phyloP scores from a whole-genome alignment of 371 early-diverging fungal species.

The Mucor sp. region DNA sequence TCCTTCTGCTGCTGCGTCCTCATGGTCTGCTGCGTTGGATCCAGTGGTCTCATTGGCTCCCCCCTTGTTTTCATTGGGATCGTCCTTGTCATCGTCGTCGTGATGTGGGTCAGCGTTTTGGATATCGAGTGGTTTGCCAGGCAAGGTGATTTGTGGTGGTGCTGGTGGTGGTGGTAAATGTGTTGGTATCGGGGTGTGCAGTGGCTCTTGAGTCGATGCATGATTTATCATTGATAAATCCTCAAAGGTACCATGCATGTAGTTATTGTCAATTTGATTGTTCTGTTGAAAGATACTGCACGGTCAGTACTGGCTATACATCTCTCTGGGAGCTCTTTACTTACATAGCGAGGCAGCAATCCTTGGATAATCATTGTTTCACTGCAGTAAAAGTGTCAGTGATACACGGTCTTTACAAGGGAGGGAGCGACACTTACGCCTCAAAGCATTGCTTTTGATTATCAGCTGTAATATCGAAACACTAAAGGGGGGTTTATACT shows the following conservation, averaged over 20 bases:
- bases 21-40: neutral
- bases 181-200: neutral
- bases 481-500: constrained; percentile 8
- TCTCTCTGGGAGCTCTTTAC: too few relatives aligned
- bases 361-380: constrained; percentile 2
- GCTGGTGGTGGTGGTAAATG: too few relatives aligned
- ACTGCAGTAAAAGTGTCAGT: neutral
- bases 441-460: constrained; percentile 5
- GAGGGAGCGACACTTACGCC: constrained; percentile 20
- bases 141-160: neutral
- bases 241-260: constrained; percentile 22
- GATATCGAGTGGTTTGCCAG: neutral
- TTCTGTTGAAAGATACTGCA: neutral
- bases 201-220: neutral
- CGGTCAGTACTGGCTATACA: too few relatives aligned
- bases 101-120: neutral
- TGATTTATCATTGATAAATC: neutral
- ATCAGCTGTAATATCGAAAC: constrained; percentile 23
- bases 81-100: neutral
- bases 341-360: constrained; percentile 24
- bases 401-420: neutral
- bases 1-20: too few relatives aligned
- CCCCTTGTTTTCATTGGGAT: too few relatives aligned
- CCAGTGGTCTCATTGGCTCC: neutral
- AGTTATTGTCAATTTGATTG: constrained; percentile 10